Evolutionary conservation across 2,329 filamentous ascomycete genomes (phyloP).

Genomic region (Neofusicoccum kwambonambiense): DNA sequence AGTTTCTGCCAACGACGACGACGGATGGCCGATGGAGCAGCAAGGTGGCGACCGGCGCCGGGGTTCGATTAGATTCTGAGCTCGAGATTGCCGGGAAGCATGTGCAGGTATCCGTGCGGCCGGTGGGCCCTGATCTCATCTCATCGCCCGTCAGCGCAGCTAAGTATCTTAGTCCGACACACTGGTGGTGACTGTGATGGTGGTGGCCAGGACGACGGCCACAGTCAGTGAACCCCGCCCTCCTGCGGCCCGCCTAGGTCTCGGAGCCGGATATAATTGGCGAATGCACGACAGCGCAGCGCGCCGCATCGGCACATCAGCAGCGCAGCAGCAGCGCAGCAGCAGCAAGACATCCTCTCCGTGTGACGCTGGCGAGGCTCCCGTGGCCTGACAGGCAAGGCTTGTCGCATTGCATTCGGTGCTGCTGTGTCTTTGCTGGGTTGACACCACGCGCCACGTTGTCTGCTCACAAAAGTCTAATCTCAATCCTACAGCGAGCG

Average conservation of each 20-base stretch:
- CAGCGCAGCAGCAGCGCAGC: neutral
- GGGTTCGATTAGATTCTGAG: neutral
- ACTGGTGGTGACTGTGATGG: neutral
- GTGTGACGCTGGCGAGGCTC: conserved; percentile 8
- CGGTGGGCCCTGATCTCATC: conserved; percentile 8
- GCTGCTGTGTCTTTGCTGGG: neutral
- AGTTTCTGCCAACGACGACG: neutral
- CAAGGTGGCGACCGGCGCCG: conserved; percentile 3
- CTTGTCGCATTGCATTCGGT: neutral
- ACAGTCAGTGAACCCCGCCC: neutral
- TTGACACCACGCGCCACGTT: conserved; percentile 7
- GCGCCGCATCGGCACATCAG: neutral
- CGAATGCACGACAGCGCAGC: neutral
- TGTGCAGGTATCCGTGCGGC: neutral
- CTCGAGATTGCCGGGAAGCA: conserved; percentile 1
- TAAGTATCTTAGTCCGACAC: neutral
- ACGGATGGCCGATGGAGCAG: neutral
- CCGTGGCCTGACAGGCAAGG: conserved; percentile 3
- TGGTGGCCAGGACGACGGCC: neutral
- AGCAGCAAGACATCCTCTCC: conserved; percentile 11
- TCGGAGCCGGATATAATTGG: neutral
- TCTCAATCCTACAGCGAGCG: neutral
- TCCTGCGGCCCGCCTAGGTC: neutral
- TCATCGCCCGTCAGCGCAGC: neutral
- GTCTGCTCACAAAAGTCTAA: conserved; percentile 10